Percentiles rank a stretch among this genome's conserved stretches.
Conservation (phyloP, 192 early-diverging fungal genomes). For the Geranomyces variabilis region DNA sequence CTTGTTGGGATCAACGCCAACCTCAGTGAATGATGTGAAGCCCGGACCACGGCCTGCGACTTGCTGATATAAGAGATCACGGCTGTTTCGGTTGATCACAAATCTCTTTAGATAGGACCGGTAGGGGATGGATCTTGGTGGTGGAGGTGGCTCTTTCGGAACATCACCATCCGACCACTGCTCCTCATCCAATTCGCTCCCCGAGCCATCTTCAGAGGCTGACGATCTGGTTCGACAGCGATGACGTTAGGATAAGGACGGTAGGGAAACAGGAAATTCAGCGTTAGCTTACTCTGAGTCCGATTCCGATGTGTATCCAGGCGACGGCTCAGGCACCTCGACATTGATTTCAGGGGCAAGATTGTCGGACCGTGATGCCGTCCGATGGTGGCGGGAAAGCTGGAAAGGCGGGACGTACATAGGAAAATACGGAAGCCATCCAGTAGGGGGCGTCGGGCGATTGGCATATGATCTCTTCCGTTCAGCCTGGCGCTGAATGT, state of each 20-base stretch:
- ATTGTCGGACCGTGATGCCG: not conserved
- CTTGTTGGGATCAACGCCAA: not conserved
- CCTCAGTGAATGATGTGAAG: slow-evolving; percentile 8
- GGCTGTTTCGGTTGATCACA: slow-evolving; percentile 33
- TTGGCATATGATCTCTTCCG: slow-evolving; percentile 12
- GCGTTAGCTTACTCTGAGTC: not conserved
- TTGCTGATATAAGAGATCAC: slow-evolving; percentile 6
- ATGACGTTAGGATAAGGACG: too few relatives aligned
- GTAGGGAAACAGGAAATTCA: too few relatives aligned
- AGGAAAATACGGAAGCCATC: slow-evolving; percentile 22
- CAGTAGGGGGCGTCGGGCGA: not conserved
- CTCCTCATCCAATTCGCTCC: too few relatives aligned
- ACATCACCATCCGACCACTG: too few relatives aligned
- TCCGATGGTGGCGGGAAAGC: slow-evolving; percentile 9
- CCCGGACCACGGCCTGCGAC: not conserved
- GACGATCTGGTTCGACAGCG: too few relatives aligned
- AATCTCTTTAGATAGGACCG: slow-evolving; percentile 60
- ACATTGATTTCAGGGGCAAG: not conserved
- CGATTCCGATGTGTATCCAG: not conserved
- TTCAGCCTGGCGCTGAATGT: not conserved
- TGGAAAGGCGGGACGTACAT: slow-evolving; percentile 26
- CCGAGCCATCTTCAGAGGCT: too few relatives aligned
- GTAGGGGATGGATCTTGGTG: slow-evolving; percentile 60
- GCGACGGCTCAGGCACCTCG: not conserved
- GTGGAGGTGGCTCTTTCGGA: slow-evolving; percentile 8